phyloP scores from a whole-genome alignment of 2,329 filamentous ascomycete genomes.

The Calonectria pseudoreteaudii region DNA sequence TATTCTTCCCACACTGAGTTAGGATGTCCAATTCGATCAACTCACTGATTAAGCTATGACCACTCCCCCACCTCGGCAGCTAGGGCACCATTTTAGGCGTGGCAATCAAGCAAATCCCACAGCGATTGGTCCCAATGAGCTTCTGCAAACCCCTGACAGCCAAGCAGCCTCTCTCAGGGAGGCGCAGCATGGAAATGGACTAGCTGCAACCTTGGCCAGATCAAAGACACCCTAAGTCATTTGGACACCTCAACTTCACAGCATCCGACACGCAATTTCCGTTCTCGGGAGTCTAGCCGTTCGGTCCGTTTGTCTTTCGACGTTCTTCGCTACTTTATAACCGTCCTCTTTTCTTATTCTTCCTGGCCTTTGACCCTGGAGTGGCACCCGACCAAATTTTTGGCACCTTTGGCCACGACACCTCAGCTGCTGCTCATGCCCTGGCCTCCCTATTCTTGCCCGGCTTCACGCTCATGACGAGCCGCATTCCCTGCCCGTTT shows the following conservation, averaged over 20 bases:
- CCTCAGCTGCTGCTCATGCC: conserved; percentile 21
- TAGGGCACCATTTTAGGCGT: conserved; percentile 10
- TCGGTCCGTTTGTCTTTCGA: conserved; percentile 18
- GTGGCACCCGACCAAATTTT: not conserved
- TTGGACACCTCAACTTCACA: conserved; percentile 37
- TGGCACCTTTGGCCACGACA: conserved; percentile 3
- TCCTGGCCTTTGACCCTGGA: not conserved
- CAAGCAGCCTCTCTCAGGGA: conserved; percentile 42
- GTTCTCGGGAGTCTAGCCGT: conserved; percentile 13
- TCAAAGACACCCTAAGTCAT: conserved; percentile 36
- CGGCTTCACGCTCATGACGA: conserved; percentile 36
- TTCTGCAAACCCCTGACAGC: conserved; percentile 44
- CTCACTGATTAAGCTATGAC: not conserved
- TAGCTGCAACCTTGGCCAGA: conserved; percentile 38
- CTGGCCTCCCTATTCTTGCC: conserved; percentile 30
- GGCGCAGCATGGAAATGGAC: conserved; percentile 24
- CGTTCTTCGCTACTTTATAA: conserved; percentile 19
- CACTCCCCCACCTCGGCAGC: conserved; percentile 11
- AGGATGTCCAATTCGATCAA: not conserved
- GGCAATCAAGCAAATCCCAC: conserved; percentile 16
- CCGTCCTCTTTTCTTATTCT: not conserved
- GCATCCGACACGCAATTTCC: conserved; percentile 25
- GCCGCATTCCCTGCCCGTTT: conserved; percentile 34
- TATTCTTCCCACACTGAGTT: not conserved
- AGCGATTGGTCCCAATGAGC: conserved; percentile 23